phyloP scores from a whole-genome alignment of 2,329 filamentous ascomycete species.

The Lachnellula arida region DNA sequence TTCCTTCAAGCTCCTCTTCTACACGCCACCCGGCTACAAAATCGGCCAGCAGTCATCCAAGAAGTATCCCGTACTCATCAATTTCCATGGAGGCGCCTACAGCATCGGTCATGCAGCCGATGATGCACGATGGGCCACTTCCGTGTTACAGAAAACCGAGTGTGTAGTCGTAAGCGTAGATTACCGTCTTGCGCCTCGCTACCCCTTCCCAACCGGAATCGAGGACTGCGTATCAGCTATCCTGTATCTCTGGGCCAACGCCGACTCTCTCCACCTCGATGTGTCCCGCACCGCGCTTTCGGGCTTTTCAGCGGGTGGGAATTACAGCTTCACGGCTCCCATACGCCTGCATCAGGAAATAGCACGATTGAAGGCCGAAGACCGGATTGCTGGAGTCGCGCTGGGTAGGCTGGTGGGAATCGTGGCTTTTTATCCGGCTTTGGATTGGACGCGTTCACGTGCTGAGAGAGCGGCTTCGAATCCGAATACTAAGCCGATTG shows the following conservation, averaged over 20 bases:
- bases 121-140: conserved; percentile 53
- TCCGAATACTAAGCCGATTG: conserved; percentile 5
- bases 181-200: conserved; percentile 58
- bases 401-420: conserved; percentile 10
- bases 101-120: conserved; percentile 53
- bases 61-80: conserved; percentile 47
- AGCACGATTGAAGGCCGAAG: neutral
- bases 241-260: conserved; percentile 32
- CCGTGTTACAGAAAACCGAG: conserved; percentile 44
- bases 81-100: conserved; percentile 63
- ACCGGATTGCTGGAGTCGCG: neutral
- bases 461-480: conserved; percentile 7
- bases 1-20: conserved; percentile 17
- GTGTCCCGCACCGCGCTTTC: conserved; percentile 36
- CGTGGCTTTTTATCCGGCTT: conserved; percentile 13
- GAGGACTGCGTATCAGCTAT: conserved; percentile 49
- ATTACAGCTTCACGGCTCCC: conserved; percentile 13
- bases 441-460: conserved; percentile 9
- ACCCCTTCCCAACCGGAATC: conserved; percentile 57
- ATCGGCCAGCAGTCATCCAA: neutral
- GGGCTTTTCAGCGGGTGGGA: conserved; percentile 43
- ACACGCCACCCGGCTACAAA: conserved; percentile 8
- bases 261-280: conserved; percentile 17
- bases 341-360: conserved; percentile 13
- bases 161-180: conserved; percentile 55